Evolutionary conservation across 2,329 filamentous ascomycete genomes (phyloP).

Genomic region (Pestalotiopsis sp.): DNA sequence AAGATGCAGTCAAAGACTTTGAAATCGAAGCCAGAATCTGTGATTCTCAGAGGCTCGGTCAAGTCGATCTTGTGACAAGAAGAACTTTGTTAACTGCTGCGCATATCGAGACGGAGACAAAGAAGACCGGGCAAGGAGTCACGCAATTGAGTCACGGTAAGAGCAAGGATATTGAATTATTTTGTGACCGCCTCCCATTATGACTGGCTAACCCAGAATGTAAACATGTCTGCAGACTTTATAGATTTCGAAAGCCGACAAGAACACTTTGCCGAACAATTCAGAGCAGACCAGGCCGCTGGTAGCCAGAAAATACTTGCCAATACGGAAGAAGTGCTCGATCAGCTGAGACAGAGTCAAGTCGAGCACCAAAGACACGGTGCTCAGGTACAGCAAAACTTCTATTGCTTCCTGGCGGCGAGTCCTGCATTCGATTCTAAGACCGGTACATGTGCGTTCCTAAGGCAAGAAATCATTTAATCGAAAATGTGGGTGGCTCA

Average conservation of each 20-base stretch:
- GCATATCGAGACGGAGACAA: background rate
- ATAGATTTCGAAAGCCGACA: background rate
- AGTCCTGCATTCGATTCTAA: constrained; percentile 16
- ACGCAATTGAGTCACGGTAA: constrained; percentile 8
- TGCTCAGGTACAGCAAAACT: constrained; percentile 12
- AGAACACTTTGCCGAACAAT: constrained; percentile 9
- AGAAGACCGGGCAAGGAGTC: background rate
- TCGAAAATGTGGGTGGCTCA: background rate
- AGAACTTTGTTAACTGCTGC: background rate
- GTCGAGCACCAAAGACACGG: background rate
- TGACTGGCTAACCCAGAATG: too few species aligned
- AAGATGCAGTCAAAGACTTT: constrained; percentile 14
- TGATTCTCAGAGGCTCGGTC: constrained; percentile 16
- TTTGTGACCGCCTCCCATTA: background rate
- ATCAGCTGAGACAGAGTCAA: background rate
- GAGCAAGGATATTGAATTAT: too few species aligned
- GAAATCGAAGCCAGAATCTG: constrained; percentile 16
- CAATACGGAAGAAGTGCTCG: background rate
- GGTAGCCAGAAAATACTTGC: background rate
- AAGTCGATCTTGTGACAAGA: constrained; percentile 7
- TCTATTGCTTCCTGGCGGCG: constrained; percentile 16
- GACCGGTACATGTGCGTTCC: constrained; percentile 16
- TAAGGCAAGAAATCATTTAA: background rate
- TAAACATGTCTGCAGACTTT: background rate
- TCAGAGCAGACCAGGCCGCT: constrained; percentile 11